Conservation (phyloP, 805 yeast species). For the Danielia reshetovae region DNA sequence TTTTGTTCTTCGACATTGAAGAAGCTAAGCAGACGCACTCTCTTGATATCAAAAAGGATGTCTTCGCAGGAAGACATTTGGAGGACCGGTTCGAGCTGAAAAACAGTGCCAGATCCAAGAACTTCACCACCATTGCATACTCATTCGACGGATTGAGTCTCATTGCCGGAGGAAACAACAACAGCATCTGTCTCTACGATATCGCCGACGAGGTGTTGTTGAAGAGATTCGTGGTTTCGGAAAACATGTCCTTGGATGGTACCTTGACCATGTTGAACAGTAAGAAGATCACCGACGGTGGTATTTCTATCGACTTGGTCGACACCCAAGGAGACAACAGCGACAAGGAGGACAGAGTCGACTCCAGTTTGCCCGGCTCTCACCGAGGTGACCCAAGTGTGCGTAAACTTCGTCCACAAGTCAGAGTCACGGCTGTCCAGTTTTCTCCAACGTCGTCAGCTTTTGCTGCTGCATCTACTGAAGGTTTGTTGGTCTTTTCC, state of each 20-base stretch:
- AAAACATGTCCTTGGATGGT: conserved; percentile 89
- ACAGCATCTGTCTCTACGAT: conserved; percentile 88
- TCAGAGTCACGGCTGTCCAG: conserved; percentile 71
- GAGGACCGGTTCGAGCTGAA: conserved; percentile 79
- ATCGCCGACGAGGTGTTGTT: conserved; percentile 81
- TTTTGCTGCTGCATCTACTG: conserved; percentile 94
- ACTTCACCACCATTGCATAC: conserved; percentile 75
- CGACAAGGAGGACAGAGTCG: conserved; percentile 79
- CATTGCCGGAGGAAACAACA: conserved; percentile 91
- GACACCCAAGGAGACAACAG: conserved; percentile 85
- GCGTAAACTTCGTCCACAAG: conserved; percentile 71
- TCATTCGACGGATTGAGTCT: conserved; percentile 86
- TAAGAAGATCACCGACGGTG: conserved; percentile 80
- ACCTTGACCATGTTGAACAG: conserved; percentile 78
- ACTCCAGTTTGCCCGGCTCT: conserved; percentile 80
- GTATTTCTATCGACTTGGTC: conserved; percentile 66
- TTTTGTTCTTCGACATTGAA: conserved; percentile 79
- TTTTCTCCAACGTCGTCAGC: conserved; percentile 89
- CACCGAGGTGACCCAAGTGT: conserved; percentile 70
- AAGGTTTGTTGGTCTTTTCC: conserved; percentile 80
- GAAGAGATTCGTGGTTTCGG: conserved; percentile 77
- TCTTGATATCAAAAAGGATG: conserved; percentile 83
- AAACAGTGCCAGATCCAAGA: conserved; percentile 79
- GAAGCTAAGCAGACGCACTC: conserved; percentile 74
- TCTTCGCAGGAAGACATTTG: conserved; percentile 77